Evolutionary conservation across 1,139 yeast genomes (phyloP).

Genomic region (Saccharomyces hybrid): DNA sequence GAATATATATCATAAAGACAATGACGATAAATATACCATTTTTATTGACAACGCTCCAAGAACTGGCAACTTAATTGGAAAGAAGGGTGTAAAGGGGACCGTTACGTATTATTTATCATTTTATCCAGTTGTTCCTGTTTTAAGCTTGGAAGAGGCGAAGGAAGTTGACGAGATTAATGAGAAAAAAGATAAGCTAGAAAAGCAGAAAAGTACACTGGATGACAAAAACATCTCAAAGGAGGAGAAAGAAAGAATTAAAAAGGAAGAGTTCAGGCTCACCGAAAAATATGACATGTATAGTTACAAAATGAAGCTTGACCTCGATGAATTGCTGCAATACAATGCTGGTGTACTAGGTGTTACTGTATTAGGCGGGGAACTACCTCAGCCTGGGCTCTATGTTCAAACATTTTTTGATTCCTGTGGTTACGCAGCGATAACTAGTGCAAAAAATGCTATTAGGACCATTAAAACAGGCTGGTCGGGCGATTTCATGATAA

Average conservation of each 20-base stretch:
- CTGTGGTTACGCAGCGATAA: slow-evolving; percentile 52
- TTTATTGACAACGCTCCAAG: slow-evolving; percentile 50
- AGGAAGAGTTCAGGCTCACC: slow-evolving; percentile 31
- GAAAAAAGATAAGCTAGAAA: slow-evolving; percentile 29
- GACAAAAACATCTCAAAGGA: slow-evolving; percentile 23
- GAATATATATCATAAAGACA: slow-evolving; percentile 53
- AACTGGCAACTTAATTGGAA: slow-evolving; percentile 52
- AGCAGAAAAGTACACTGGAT: slow-evolving; percentile 22
- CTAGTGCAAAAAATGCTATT: slow-evolving; percentile 41
- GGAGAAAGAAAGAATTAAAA: slow-evolving; percentile 17
- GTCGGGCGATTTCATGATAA: slow-evolving; percentile 63
- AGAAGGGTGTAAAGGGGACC: slow-evolving; percentile 70
- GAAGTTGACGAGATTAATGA: slow-evolving; percentile 44
- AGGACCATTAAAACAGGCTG: slow-evolving; percentile 41
- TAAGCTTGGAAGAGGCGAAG: slow-evolving; percentile 60
- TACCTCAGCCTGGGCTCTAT: slow-evolving; percentile 46
- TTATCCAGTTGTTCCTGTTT: slow-evolving; percentile 70
- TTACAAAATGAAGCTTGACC: slow-evolving; percentile 48
- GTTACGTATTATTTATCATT: slow-evolving; percentile 66
- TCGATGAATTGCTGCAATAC: slow-evolving; percentile 54
- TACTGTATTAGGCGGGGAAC: slow-evolving; percentile 50
- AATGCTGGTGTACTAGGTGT: slow-evolving; percentile 68
- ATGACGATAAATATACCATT: slow-evolving; percentile 56
- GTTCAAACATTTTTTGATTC: slow-evolving; percentile 72
- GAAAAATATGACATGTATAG: slow-evolving; percentile 37